Evolutionary conservation across 768 basidiomycete species (phyloP), one percentile per base, ranked within the genome.

Genomic region (Lactarius hengduanensis): DNA sequence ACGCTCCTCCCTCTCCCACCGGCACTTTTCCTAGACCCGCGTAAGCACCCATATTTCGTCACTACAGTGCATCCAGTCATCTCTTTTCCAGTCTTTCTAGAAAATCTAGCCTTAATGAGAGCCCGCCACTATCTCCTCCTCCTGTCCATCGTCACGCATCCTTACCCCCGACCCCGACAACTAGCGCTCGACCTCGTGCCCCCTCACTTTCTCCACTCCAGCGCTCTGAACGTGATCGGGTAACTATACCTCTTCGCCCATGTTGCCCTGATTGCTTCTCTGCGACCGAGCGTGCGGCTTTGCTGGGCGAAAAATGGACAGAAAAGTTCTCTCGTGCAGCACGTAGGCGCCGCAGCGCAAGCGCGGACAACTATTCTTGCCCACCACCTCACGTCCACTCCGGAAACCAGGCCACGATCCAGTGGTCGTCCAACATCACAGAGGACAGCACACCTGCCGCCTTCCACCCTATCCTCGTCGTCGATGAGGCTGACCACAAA

Each of bases 261-360:
- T 92, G 91, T 74, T 92, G 91, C 71, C 74, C 80, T 10, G 82
- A 85, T 55, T 92, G 91, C 72, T 80, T 83, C 47, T 73, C 76
- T 41, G 80, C 80, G 65, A 87, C 84, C 2, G 90, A 91, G 54
- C 80, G 84, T 62, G 83, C 80, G 58, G 71, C 84, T 43, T 74
- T 79, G 50, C 77, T 83, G 69, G 88, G 86, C 38, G 83, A 84
- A 26, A 74, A 80, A 1, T 90, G 87, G 87, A 75, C 83, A 63
- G 86, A 85, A 71, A 83, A 78, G 71, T 91, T 89, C 73, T 81
- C 87, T 3, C 81, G 81, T 40, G 86, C 84, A 8, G 90, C 90
- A 4, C 78, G 80, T 34, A 80, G 86, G 68, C 79, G 85, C n/a
- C 80, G 88, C 54, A 84, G 71, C 55, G 67, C 75, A 32, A 73